Evolutionary conservation across 2,329 filamentous ascomycete genomes (phyloP), one percentile per base, ranked within the genome.

Genomic region (Catunica adiposa): DNA sequence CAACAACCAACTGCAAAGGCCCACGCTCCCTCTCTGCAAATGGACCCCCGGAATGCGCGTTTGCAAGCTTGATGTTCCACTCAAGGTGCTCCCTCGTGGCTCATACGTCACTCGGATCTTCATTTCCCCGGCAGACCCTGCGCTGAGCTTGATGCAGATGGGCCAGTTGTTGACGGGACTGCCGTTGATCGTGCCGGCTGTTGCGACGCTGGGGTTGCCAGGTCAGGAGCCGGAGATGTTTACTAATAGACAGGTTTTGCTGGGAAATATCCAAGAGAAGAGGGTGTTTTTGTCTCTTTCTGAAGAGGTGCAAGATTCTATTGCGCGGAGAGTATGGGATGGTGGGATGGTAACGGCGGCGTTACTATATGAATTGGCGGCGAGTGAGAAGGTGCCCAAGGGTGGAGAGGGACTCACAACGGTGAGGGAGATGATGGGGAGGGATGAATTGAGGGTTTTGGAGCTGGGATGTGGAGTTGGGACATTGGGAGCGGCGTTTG

Each of bases 261-360:
- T 58, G n/a, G 57, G 57, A n/a, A 42, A 58, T 34, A 51, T 58
- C 48, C 57, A 58, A 38, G 25, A 54, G 2, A 58, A 58, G 54
- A 42, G 57, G 22, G 6, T 58, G 31, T 58, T 58, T 20, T 40
- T 58, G 50, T 14, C 51, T n/a, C 29, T 79, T 3, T 72, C 76
- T 54, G 78, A 80, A 58, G 75, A 79, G 54, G 71, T 80, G 8
- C 77, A 76, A 14, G 76, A 80, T 64, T 79, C 75, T 62, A 79
- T 80, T 55, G 76, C 77, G 0, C 71, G 77, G 2, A 77, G 80
- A 58, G 68, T 80, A 4, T 80, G 77, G 77, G 77, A 80, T 54
- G 76, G 71, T 1, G 77, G 77, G 0, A 66, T 79, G 8, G 66
- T 75, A 4, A 70, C 72, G 1, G 65, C 70, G 1, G 68, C 67